Evolutionary conservation across 805 yeast species (phyloP).

Genomic region (Myxozyma nipponensis): DNA sequence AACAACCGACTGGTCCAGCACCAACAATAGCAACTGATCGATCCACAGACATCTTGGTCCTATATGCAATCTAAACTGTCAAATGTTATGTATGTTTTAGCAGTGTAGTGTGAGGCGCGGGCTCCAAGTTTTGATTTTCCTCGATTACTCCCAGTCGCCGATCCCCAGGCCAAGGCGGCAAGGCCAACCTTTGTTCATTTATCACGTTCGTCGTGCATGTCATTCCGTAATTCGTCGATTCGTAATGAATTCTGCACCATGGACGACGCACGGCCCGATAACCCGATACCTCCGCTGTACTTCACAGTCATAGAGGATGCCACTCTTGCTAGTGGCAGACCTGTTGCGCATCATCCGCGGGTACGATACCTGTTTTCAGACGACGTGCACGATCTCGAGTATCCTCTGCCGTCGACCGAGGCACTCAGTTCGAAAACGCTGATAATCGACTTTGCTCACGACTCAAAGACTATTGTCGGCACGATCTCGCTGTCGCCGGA

Average conservation of each 20-base stretch:
- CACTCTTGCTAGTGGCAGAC: neutral
- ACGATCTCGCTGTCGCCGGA: constrained; percentile 38
- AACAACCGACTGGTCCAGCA: constrained; percentile 86
- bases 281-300: constrained; percentile 24
- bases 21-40: constrained; percentile 51
- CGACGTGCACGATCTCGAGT: constrained; percentile 30
- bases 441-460: constrained; percentile 38
- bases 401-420: constrained; percentile 5
- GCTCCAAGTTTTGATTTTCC: too few species aligned
- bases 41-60: neutral
- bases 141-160: too few species aligned
- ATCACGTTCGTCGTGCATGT: too few species aligned
- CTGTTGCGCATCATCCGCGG: constrained; percentile 33
- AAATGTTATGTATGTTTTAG: too few species aligned
- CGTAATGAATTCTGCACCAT: too few species aligned
- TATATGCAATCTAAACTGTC: too few species aligned
- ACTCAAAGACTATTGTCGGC: constrained; percentile 33
- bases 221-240: too few species aligned
- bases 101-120: too few species aligned
- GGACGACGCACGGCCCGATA: too few species aligned
- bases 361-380: constrained; percentile 39
- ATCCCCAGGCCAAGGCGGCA: too few species aligned
- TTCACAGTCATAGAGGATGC: constrained; percentile 17
- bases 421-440: constrained; percentile 25
- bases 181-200: too few species aligned